Base-by-base conservation (phyloP, 352 stramenopile genomes). In the Globisporangium heterothallicum region DNA sequence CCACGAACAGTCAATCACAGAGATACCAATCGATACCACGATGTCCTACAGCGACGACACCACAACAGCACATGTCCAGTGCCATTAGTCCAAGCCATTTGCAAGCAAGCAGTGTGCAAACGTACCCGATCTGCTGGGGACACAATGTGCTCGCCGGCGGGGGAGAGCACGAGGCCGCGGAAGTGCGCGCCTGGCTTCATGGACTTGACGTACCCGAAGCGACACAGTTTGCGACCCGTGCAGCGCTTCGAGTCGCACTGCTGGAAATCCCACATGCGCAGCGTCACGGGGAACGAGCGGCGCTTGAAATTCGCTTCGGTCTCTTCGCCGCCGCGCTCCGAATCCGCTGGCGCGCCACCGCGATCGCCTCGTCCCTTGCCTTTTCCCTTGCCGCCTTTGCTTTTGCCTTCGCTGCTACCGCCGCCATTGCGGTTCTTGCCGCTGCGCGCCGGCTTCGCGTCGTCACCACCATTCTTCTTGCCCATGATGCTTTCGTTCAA, bases 1-100 rank as follows among this genome's bases (percentile, higher is more conserved):
- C 96, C 96, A 99, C n/a, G 91, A 98, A 70, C 96, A 99, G 68
- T 99, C 95, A 62, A 99, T 98, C 22, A 96, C 92, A 22, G 88
- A 97, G 53, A 98, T 89, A 49, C 96, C 96, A 22, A 89, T 72
- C 19, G 70, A 72, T 43, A 84, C 67, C 9, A 98, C 70, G 9
- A 90, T 72, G 4, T 61, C 66, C 70, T 83, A 38, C 13, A 55
- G 1, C 56, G 14, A 38, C 19, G 2, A 56, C 40, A 32, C n/a
- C n/a, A n/a, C n/a, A n/a, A n/a, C n/a, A n/a, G n/a, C 8, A 19
- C 40, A 24, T 18, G 49, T 50, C 14, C 10, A 46, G 6, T 32
- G 48, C 16, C 19, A 36, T 4, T 26, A 10, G n/a, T 46, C 10
- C 5, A 38, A 2, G 30, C 30, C 12, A 8, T 36, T n/a, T 22